Percentiles rank a stretch among this genome's conserved stretches.
phyloP scores from a whole-genome alignment of 805 yeast genomes.

The Komagataella kurtzmanii region DNA sequence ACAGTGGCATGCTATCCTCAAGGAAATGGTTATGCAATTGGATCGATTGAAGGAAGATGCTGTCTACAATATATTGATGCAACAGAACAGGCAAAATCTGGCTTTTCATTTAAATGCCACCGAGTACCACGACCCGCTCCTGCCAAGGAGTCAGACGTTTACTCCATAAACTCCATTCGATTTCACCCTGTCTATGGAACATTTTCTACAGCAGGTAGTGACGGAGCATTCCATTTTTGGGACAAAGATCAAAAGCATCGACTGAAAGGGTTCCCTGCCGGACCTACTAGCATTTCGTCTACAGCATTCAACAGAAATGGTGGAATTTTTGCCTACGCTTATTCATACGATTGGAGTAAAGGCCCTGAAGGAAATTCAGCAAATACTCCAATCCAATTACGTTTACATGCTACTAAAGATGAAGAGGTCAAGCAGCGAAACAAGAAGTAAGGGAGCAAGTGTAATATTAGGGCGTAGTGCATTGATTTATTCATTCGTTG shows the following conservation, averaged over 20 bases:
- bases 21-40: conserved; percentile 88
- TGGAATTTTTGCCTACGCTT: conserved; percentile 75
- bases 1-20: conserved; percentile 74
- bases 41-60: conserved; percentile 91
- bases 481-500: background rate
- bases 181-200: conserved; percentile 91
- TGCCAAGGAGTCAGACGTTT: conserved; percentile 51
- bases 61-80: conserved; percentile 89
- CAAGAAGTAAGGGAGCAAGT: conserved; percentile 3
- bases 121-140: conserved; percentile 49
- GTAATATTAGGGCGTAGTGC: background rate
- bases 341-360: conserved; percentile 92
- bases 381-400: conserved; percentile 61
- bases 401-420: conserved; percentile 75
- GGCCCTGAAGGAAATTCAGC: conserved; percentile 71
- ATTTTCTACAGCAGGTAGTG: conserved; percentile 87
- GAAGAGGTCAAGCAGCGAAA: conserved; percentile 64
- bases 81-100: conserved; percentile 51
- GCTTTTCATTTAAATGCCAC: conserved; percentile 92
- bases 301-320: conserved; percentile 79
- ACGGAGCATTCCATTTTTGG: conserved; percentile 92
- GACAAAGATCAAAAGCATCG: conserved; percentile 87
- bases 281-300: conserved; percentile 57
- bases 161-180: conserved; percentile 64
- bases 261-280: conserved; percentile 63